These are phyloP conservation scores for Cornus kousa DNA, from an alignment of 148 eudicot genomes.

Conservation along the genomic window DNA sequence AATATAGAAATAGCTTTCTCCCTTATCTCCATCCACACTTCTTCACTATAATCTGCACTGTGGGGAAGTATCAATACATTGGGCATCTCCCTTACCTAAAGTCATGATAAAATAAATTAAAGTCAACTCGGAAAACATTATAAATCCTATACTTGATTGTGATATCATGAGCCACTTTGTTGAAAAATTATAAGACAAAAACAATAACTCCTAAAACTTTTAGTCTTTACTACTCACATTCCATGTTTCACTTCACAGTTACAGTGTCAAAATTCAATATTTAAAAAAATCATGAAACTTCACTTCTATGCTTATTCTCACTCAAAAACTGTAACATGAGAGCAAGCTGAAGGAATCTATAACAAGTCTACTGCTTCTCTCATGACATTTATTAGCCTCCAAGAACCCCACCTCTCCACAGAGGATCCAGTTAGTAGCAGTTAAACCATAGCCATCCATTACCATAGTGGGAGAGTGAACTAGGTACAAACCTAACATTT, in stretches of 20 bases:
- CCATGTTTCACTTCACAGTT: not conserved
- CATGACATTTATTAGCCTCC: too few species aligned
- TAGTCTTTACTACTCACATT: not conserved
- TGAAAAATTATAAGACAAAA: not conserved
- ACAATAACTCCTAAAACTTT: not conserved
- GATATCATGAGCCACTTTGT: not conserved
- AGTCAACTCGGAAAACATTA: not conserved
- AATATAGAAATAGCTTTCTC: conserved; percentile 86
- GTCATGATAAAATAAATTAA: conserved; percentile 7
- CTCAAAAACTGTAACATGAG: too few species aligned
- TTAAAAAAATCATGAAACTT: not conserved
- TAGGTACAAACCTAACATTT: too few species aligned
- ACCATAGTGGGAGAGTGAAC: too few species aligned
- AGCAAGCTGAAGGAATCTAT: too few species aligned
- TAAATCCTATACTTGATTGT: not conserved
- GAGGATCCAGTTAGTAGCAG: too few species aligned
- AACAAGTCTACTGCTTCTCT: too few species aligned
- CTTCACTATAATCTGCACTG: conserved; percentile 99
- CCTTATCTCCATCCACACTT: conserved; percentile 98
- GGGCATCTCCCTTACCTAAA: conserved; percentile 97
- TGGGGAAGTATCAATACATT: conserved; percentile 97
- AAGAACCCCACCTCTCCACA: too few species aligned
- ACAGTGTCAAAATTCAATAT: not conserved
- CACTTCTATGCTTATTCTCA: not conserved
- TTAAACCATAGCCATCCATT: too few species aligned